A percentile compares a stretch with the other conserved stretches of the same genome.
phyloP scores from a whole-genome alignment of 116 monocot genomes.

The Papilionanthe hybrid region DNA sequence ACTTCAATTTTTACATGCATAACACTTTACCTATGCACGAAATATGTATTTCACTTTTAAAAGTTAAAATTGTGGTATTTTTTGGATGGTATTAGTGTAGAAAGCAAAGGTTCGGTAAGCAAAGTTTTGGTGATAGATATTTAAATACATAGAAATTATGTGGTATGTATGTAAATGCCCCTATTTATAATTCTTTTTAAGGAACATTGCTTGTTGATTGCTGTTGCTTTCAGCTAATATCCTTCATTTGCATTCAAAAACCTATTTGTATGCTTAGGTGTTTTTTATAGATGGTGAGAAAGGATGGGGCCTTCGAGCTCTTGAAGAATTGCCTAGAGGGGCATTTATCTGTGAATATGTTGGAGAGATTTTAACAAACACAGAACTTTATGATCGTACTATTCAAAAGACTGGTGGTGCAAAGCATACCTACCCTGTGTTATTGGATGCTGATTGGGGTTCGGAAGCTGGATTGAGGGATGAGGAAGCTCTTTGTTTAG shows the following conservation, averaged over 20 bases:
- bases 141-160: no score
- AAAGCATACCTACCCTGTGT: constrained; percentile 62
- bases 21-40: no score
- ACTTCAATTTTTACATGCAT: no score
- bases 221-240: not conserved
- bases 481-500: constrained; percentile 87
- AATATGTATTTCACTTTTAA: no score
- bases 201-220: not conserved
- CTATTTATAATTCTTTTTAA: not conserved
- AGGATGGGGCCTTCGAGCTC: constrained; percentile 86
- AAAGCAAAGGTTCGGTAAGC: no score
- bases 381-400: constrained; percentile 69
- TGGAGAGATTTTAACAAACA: constrained; percentile 83
- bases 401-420: constrained; percentile 33
- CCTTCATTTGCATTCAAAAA: not conserved
- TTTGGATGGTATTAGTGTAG: no score
- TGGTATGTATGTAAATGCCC: no score
- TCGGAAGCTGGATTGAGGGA: constrained; percentile 70
- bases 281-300: constrained; percentile 68
- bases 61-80: no score
- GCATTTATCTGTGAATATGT: constrained; percentile 92
- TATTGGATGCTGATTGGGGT: constrained; percentile 88
- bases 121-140: no score
- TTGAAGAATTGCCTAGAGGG: constrained; percentile 83
- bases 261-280: constrained; percentile 42